Percentiles rank a stretch among this genome's conserved stretches.
Conservation (phyloP, 805 yeast genomes). For the Metschnikowia noctiluminum region DNA sequence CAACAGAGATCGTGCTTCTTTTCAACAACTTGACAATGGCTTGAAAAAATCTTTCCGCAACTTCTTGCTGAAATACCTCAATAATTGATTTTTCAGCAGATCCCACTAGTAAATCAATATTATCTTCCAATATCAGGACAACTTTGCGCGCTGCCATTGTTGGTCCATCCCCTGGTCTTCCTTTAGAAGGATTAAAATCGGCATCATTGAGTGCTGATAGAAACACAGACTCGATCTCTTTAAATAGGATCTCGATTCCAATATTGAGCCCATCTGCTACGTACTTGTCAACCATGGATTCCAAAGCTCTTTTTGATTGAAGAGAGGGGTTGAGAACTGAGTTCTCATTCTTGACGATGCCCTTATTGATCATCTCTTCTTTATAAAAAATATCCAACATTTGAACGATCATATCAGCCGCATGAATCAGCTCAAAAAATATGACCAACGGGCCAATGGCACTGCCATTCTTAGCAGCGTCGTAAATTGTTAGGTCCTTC, state of each 20-base stretch:
- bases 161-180: conserved; percentile 28
- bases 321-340: conserved; percentile 78
- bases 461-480: conserved; percentile 14
- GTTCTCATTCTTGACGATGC: conserved; percentile 62
- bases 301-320: conserved; percentile 77
- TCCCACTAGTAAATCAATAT: conserved; percentile 69
- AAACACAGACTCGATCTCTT: conserved; percentile 67
- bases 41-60: conserved; percentile 81
- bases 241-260: conserved; percentile 86
- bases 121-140: conserved; percentile 61
- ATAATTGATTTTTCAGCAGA: conserved; percentile 84
- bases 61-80: conserved; percentile 92
- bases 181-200: conserved; percentile 55
- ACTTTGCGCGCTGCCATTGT: conserved; percentile 65
- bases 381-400: conserved; percentile 89
- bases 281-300: conserved; percentile 74
- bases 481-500: conserved; percentile 26
- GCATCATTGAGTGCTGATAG: conserved; percentile 53
- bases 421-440: conserved; percentile 86
- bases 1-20: conserved; percentile 63
- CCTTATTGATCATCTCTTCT: conserved; percentile 64
- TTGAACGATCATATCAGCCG: conserved; percentile 89
- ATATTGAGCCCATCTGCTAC: conserved; percentile 91
- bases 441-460: conserved; percentile 80
- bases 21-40: conserved; percentile 75